Conservation (phyloP, 495 filamentous ascomycete species). For the Daldinia caldariorum region DNA sequence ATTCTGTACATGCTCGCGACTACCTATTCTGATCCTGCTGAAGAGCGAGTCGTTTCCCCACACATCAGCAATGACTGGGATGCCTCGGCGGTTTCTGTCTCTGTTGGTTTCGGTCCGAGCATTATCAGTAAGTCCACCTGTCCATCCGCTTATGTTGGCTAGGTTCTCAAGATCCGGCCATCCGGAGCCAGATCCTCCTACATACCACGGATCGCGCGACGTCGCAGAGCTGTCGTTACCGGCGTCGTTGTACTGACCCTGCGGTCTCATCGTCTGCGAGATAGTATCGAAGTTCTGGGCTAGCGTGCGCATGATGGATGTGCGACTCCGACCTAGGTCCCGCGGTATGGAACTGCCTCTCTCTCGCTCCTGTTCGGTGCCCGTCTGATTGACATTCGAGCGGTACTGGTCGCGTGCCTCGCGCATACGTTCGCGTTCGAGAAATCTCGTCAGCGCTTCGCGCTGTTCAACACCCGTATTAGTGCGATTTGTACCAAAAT, state of each 20-base stretch:
- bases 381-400: conserved; percentile 22
- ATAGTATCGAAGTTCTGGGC: conserved; percentile 39
- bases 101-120: conserved; percentile 35
- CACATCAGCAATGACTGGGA: conserved; percentile 44
- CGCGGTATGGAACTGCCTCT: conserved; percentile 41
- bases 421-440: conserved; percentile 43
- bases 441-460: conserved; percentile 41
- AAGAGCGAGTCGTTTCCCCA: conserved; percentile 42
- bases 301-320: conserved; percentile 42
- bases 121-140: conserved; percentile 19
- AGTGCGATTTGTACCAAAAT: not conserved
- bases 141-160: conserved; percentile 44
- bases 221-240: conserved; percentile 8
- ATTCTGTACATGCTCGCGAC: conserved; percentile 48
- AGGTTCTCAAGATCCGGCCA: conserved; percentile 50
- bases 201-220: conserved; percentile 37
- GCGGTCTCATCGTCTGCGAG: conserved; percentile 27
- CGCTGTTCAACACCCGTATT: conserved; percentile 29
- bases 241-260: conserved; percentile 22
- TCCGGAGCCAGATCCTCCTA: conserved; percentile 34
- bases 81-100: conserved; percentile 37
- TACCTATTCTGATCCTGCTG: conserved; percentile 40
- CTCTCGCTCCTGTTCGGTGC: conserved; percentile 44
- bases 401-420: conserved; percentile 40
- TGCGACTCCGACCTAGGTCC: conserved; percentile 26